These are phyloP conservation scores for Lentinula lateritia DNA, from an alignment of 768 basidiomycete genomes.

Conservation along the genomic window DNA sequence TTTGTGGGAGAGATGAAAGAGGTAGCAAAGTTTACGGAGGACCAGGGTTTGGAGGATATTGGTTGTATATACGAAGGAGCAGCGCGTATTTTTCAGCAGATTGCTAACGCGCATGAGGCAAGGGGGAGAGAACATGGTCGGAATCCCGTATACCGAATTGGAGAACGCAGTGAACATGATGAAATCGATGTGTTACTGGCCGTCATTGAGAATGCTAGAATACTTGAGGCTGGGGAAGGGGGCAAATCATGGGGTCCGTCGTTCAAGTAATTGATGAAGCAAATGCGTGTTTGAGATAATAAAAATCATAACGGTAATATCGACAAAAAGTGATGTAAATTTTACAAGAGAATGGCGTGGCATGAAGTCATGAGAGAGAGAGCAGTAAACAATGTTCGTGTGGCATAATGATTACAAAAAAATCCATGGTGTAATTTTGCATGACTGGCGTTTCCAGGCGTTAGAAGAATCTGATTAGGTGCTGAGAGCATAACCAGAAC, in stretches of 20 bases:
- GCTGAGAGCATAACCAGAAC: slow-evolving; percentile 32
- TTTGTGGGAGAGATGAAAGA: slow-evolving; percentile 49
- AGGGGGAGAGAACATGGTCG: slow-evolving; percentile 9
- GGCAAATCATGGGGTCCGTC: background rate
- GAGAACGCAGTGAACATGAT: slow-evolving; percentile 10
- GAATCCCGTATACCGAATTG: background rate
- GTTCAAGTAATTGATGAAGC: too few species aligned
- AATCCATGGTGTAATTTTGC: too few species aligned
- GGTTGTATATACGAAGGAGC: slow-evolving; percentile 29
- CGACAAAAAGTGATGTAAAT: too few species aligned
- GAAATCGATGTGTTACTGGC: slow-evolving; percentile 21
- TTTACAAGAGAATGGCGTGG: too few species aligned
- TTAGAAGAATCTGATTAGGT: too few species aligned
- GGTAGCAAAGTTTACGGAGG: slow-evolving; percentile 36
- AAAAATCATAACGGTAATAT: too few species aligned
- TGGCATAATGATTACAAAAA: too few species aligned
- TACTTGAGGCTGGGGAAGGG: background rate
- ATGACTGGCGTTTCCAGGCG: too few species aligned
- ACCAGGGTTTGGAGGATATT: slow-evolving; percentile 9
- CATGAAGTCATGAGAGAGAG: too few species aligned
- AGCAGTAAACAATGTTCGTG: too few species aligned
- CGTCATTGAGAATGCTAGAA: slow-evolving; percentile 30
- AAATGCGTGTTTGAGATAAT: too few species aligned
- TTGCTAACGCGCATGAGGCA: slow-evolving; percentile 26
- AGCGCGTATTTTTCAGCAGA: slow-evolving; percentile 28